Conservation (phyloP, 352 stramenopile species). For the Aphanomyces astaci region DNA sequence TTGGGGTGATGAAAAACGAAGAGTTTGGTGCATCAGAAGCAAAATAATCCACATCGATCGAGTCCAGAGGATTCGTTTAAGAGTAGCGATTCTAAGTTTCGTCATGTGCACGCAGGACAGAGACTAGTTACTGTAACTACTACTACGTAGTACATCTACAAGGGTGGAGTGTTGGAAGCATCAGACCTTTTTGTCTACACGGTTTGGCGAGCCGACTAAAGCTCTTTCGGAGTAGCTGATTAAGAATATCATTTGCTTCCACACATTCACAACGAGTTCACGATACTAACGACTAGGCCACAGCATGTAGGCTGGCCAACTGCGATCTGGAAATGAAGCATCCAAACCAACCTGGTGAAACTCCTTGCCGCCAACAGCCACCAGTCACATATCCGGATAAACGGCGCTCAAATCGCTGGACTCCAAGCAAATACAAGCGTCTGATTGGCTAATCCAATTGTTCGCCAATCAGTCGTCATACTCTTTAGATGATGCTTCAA, state of each 20-base stretch:
- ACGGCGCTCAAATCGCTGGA: background rate
- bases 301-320: no score
- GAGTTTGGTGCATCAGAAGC: conserved; percentile 15
- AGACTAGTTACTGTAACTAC: no score
- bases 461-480: background rate
- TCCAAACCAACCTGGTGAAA: no score
- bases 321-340: no score
- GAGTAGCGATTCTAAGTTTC: conserved; percentile 23
- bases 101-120: conserved; percentile 21
- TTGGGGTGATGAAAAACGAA: background rate
- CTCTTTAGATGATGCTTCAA: no score
- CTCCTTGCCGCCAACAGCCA: no score
- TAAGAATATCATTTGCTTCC: conserved; percentile 24
- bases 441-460: background rate
- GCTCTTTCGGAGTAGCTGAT: conserved; percentile 26
- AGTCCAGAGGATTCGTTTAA: conserved; percentile 18
- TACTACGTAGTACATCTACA: background rate
- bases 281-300: no score
- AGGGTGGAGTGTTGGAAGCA: conserved; percentile 5
- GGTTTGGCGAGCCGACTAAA: conserved; percentile 25
- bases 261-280: background rate
- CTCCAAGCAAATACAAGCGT: background rate
- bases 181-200: conserved; percentile 24
- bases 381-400: background rate
- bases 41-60: conserved; percentile 20